Evolutionary conservation across 2,329 filamentous ascomycete species (phyloP), one percentile per base, ranked within the genome.

Genomic region (Curvularia verruculosa): DNA sequence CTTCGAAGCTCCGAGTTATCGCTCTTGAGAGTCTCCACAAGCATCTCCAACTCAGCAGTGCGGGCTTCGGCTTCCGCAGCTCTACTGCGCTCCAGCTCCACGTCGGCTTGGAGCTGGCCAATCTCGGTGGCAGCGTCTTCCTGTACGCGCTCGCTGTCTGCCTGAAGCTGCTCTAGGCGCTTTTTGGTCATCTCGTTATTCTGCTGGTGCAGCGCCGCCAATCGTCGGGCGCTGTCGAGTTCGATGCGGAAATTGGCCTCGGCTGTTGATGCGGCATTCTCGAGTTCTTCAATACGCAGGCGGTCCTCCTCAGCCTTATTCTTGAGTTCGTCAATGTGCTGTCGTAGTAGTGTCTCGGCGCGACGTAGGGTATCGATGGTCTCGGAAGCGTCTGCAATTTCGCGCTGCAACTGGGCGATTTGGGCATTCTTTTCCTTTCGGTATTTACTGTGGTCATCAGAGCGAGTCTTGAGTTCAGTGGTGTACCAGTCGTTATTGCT

Each of bases 401-500:
- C 86, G 51, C 92, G 90, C 76, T 97, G 91, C 26, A 99, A 85
- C 69, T 96, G 91, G 8, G 92, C 86, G 66, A 98, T 91, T 37
- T 91, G 89, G 1, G 92, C 89, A 61, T 91, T 91, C 82, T 97
- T 98, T 74, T 99, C 95, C 73, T 96, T 98, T 61, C 95, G 87
- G 77, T 90, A 94, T 71, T 93, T 96, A 64, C 94, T 85, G 46
- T 92, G 87, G 73, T 99, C 95, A 8, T 88, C 86, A 60, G 86
- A 89, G 79, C 96, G 96, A 0, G 91, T 93, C 80, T 96, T 94
- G 21, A 98, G 84, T 76, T 99, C 95, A 40, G 84, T 87, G 71
- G 97, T 92, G 54, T 95, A 89, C 90, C 92, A 99, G 68, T 98
- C 94, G 63, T 91, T 91, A 79, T 92, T 96, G 70, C 89, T 90